Conservation (phyloP, 192 early-diverging fungal species). For the Linnemannia schmuckeri region DNA sequence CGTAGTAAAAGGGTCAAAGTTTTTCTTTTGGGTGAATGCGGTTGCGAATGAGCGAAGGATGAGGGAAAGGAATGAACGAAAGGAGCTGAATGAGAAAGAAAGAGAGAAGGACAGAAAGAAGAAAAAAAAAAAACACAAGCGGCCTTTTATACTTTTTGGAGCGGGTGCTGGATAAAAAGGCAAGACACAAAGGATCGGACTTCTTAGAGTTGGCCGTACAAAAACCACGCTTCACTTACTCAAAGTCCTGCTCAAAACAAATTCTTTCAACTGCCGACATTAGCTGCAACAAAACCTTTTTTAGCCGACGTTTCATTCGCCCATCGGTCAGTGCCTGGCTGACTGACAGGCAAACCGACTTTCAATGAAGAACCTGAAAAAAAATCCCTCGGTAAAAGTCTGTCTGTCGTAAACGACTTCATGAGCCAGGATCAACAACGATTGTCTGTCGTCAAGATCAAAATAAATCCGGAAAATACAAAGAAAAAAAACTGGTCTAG, state of each 20-base stretch:
- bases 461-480: not conserved
- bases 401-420: not conserved
- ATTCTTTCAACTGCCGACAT: not conserved
- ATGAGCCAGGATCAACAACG: not conserved
- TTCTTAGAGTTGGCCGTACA: not conserved
- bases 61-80: not conserved
- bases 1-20: not conserved
- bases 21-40: not conserved
- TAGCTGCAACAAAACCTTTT: not conserved
- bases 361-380: not conserved
- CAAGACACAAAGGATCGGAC: no score
- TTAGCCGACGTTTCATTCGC: not conserved
- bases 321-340: not conserved
- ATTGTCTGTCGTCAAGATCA: not conserved
- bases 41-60: not conserved
- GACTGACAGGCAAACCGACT: not conserved
- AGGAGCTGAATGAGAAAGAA: not conserved
- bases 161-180: not conserved
- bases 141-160: slow-evolving; percentile 4
- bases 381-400: slow-evolving; percentile 9
- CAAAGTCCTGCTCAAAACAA: not conserved
- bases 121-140: not conserved
- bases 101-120: not conserved
- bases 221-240: not conserved
- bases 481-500: not conserved